Percentiles rank a stretch among this genome's conserved stretches.
Conservation (phyloP, 345 rosid genomes). For the Schrenkiella parvula region DNA sequence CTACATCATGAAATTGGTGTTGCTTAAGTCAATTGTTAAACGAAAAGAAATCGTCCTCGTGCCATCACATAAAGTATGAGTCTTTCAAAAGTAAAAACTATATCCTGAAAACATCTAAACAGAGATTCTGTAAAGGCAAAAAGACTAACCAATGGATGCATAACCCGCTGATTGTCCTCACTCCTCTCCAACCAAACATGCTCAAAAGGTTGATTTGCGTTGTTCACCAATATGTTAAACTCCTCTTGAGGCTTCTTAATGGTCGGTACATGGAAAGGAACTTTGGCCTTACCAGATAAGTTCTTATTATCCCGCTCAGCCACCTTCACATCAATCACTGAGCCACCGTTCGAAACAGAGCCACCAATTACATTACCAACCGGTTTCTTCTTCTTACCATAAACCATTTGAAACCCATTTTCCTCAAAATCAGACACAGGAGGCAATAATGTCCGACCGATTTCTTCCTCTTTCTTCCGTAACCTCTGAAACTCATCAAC, state of each 20-base stretch:
- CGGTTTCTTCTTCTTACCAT: conserved; percentile 62
- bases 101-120: background rate
- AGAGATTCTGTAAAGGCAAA: no score
- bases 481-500: conserved; percentile 47
- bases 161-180: conserved; percentile 52
- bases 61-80: background rate
- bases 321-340: conserved; percentile 47
- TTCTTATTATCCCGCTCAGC: conserved; percentile 43
- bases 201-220: conserved; percentile 67
- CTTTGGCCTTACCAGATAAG: conserved; percentile 50
- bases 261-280: conserved; percentile 78
- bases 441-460: conserved; percentile 21
- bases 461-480: conserved; percentile 48
- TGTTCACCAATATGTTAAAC: conserved; percentile 65
- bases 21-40: background rate
- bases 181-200: conserved; percentile 90
- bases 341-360: conserved; percentile 11
- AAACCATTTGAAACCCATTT: conserved; percentile 70
- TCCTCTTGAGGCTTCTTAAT: conserved; percentile 82
- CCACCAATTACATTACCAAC: conserved; percentile 5
- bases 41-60: background rate
- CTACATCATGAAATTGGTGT: background rate
- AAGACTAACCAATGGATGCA: conserved; percentile 83
- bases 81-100: background rate
- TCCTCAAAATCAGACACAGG: conserved; percentile 16